Evolutionary conservation across 2,329 filamentous ascomycete species (phyloP).

Genomic region (Tympanopsis confertula): DNA sequence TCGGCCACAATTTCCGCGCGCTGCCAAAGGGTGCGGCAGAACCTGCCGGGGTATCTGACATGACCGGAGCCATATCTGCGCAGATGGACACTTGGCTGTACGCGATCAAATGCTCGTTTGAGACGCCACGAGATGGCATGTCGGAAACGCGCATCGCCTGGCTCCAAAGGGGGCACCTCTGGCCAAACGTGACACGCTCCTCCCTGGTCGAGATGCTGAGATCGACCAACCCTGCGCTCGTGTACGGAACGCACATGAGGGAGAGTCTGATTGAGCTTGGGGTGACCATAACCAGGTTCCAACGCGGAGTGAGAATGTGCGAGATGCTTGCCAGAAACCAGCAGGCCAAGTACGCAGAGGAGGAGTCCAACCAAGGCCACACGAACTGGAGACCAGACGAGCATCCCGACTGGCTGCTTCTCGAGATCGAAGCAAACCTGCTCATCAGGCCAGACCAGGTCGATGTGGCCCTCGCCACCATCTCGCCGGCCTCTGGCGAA

Average conservation of each 20-base stretch:
- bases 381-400: slow-evolving; percentile 41
- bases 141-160: slow-evolving; percentile 18
- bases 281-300: slow-evolving; percentile 26
- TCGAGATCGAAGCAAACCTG: slow-evolving; percentile 56
- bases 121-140: slow-evolving; percentile 1
- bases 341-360: slow-evolving; percentile 21
- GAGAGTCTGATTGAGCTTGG: slow-evolving; percentile 29
- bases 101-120: no score
- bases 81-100: slow-evolving; percentile 3
- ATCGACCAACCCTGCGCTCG: slow-evolving; percentile 10
- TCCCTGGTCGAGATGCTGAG: slow-evolving; percentile 35
- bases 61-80: slow-evolving; percentile 4
- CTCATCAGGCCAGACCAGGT: slow-evolving; percentile 50
- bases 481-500: slow-evolving; percentile 32
- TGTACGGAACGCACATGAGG: slow-evolving; percentile 22
- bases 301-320: slow-evolving; percentile 29
- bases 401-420: slow-evolving; percentile 49
- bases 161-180: slow-evolving; percentile 27
- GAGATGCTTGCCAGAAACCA: slow-evolving; percentile 14
- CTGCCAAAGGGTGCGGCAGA: slow-evolving; percentile 1
- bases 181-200: slow-evolving; percentile 28
- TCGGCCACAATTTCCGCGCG: not conserved
- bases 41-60: slow-evolving; percentile 3
- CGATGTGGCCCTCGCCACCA: slow-evolving; percentile 48
- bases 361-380: slow-evolving; percentile 36